Evolutionary conservation across 176 grass and related monocot genomes (phyloP).

Genomic region (Oryza glumipatula): DNA sequence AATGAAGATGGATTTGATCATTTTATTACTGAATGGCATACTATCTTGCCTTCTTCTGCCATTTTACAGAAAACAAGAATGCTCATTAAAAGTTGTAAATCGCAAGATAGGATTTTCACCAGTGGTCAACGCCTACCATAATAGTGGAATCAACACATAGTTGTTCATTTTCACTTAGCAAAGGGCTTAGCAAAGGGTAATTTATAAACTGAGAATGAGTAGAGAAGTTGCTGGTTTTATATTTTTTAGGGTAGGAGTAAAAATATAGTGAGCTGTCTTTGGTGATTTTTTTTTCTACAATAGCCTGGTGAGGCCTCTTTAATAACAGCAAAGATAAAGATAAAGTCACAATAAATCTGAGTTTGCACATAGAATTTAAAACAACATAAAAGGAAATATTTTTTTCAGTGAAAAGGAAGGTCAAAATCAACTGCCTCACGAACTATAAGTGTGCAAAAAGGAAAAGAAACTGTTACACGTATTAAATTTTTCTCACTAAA

Average conservation of each 20-base stretch:
- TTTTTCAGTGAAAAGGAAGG: conserved; percentile 20
- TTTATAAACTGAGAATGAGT: background rate
- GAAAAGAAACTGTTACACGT: too few relatives aligned
- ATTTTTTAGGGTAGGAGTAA: background rate
- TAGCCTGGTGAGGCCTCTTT: background rate
- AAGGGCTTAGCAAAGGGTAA: background rate
- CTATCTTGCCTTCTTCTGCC: background rate
- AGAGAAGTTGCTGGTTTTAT: background rate
- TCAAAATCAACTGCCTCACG: conserved; percentile 14
- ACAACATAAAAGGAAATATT: background rate
- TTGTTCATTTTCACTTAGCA: background rate
- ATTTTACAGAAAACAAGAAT: background rate
- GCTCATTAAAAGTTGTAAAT: conserved; percentile 20
- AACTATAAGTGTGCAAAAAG: conserved; percentile 25
- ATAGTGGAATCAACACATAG: background rate
- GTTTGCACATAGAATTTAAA: background rate
- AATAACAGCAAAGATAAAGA: background rate
- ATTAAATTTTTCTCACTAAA: too few relatives aligned
- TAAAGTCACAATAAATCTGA: background rate
- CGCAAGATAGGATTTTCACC: background rate
- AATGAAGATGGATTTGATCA: background rate
- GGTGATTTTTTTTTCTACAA: background rate
- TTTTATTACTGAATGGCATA: background rate
- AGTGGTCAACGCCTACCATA: conserved; percentile 6
- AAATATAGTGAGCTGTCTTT: background rate